Conservation (phyloP, 441 rosid species). For the Gossypium schwendimanii region DNA sequence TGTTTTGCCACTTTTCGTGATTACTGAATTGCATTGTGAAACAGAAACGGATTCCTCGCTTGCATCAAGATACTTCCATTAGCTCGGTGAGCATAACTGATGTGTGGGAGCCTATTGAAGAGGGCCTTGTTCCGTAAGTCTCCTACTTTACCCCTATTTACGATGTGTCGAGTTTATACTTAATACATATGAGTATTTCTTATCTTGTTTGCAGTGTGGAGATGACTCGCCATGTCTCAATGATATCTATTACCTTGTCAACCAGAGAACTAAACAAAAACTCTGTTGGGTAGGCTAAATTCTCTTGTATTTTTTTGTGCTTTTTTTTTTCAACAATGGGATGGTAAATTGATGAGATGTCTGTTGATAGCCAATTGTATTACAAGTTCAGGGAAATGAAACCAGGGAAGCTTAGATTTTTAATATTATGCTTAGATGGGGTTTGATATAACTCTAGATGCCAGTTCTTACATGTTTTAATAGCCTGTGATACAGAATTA, state of each 20-base stretch:
- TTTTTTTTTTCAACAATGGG: slow-evolving; percentile 10
- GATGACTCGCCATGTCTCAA: slow-evolving; percentile 84
- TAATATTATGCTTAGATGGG: not conserved
- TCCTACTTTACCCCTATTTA: slow-evolving; percentile 1
- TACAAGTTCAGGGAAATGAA: not conserved
- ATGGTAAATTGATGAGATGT: not conserved
- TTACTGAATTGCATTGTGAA: slow-evolving; percentile 13
- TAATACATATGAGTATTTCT: slow-evolving; percentile 10
- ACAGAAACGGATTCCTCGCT: slow-evolving; percentile 66
- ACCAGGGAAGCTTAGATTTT: not conserved
- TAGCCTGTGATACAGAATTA: no score
- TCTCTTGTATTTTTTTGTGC: not conserved
- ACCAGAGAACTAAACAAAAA: slow-evolving; percentile 49
- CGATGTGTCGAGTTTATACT: not conserved
- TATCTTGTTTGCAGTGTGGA: slow-evolving; percentile 60
- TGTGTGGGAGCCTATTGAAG: slow-evolving; percentile 90
- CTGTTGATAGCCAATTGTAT: no score
- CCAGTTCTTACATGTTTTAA: not conserved
- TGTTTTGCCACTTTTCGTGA: not conserved
- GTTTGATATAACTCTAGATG: not conserved
- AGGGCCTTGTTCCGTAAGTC: slow-evolving; percentile 83
- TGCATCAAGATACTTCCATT: slow-evolving; percentile 81
- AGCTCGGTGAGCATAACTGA: slow-evolving; percentile 81
- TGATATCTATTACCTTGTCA: slow-evolving; percentile 85
- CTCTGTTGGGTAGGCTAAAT: slow-evolving; percentile 70